phyloP scores from a whole-genome alignment of 2,329 filamentous ascomycete genomes.

The Aschersonia sp. region DNA sequence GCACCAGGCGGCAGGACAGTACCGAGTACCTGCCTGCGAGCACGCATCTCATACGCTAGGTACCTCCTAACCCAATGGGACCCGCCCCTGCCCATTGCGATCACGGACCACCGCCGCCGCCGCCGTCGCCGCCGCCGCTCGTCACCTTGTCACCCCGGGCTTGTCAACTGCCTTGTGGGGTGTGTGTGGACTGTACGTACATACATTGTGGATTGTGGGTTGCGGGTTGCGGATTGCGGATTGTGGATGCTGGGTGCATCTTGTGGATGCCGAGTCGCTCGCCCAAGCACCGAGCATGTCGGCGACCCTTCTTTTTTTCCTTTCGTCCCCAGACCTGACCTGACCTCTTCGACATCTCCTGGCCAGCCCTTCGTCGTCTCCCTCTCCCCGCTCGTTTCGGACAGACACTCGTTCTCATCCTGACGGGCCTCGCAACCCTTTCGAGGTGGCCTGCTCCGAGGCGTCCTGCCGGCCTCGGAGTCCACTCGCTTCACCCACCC shows the following conservation, averaged over 20 bases:
- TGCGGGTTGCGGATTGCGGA: background rate
- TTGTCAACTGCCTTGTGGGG: conserved; percentile 4
- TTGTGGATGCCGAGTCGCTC: background rate
- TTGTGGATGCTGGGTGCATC: background rate
- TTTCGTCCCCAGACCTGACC: background rate
- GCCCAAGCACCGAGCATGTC: background rate
- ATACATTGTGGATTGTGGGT: background rate
- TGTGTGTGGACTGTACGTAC: background rate
- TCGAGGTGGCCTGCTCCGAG: background rate
- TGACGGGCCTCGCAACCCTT: background rate
- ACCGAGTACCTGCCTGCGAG: background rate
- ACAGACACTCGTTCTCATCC: background rate
- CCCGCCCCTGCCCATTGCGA: background rate
- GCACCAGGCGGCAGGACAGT: background rate
- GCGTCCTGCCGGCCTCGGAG: background rate
- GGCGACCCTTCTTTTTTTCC: background rate
- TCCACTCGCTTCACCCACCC: background rate
- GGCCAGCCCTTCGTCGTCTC: background rate
- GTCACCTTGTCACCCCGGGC: background rate
- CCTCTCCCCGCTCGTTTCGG: background rate
- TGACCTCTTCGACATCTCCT: background rate
- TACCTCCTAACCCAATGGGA: background rate
- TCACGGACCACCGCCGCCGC: background rate
- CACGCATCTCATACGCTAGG: too few relatives aligned
- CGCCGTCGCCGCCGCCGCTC: background rate